Evolutionary conservation across 805 yeast genomes (phyloP), one percentile per base, ranked within the genome.

Genomic region (Cyberlindnera maritima): DNA sequence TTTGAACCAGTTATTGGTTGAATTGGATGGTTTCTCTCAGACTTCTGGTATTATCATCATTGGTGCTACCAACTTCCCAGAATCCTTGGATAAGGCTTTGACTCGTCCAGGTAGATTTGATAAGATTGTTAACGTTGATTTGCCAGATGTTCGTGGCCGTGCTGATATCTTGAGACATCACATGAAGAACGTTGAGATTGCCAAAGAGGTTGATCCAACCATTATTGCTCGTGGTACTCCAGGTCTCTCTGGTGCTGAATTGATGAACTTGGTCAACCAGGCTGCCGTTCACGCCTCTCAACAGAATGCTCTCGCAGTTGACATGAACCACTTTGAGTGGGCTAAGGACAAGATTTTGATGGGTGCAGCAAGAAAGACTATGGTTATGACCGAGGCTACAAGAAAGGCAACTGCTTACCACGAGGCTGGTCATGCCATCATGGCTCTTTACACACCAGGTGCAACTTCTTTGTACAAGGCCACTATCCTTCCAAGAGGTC

Each of bases 41-140:
- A 77, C 92, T 36, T 82, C 85, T 48, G 98, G 98, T 28, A 89
- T 94, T 51, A 90, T 94, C 54, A 88, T 94, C 64, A 91, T 94
- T 62, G 99, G 97, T 58, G 99, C 99, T 12, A 94, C 99, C 4
- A 94, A 94, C 72, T 94, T 92, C 79, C 98, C 99, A 8, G 98
- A 94, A 66, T 81, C 95, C 44, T 77, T 94, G 49, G 99, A 94
- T 69, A 90, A 92, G 67, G 99, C 99, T 1, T 76, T 94, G 61
- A 92, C 98, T 1, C 83, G 99, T 71, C 99, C 99, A 11, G 99
- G 99, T 31, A 81, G 99, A 67, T 94, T 94, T 63, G 99, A 95
- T 69, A 94, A 94, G 71, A 84, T 88, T 59, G 98, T 94, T 21
- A 81, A 86, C 58, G 99, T 94, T 35, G 97, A 90, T 53, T 77